Percentiles rank a stretch among this genome's conserved stretches.
These are phyloP conservation scores for Cordyceps javanica DNA, from an alignment of 2,329 filamentous ascomycete species.

Conservation along the genomic window DNA sequence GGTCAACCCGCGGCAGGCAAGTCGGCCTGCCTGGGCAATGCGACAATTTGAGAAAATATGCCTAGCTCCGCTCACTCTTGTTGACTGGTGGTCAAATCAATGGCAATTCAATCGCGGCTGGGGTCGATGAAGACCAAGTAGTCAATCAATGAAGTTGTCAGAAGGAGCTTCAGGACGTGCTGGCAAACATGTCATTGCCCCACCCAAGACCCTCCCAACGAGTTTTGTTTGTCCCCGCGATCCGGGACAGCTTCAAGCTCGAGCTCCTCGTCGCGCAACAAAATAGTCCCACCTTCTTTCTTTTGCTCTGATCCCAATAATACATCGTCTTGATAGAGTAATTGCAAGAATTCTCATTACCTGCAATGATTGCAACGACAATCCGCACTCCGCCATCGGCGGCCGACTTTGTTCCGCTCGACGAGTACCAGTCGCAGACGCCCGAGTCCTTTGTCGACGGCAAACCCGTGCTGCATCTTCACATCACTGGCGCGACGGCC, in stretches of 20 bases:
- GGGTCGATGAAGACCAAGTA: background rate
- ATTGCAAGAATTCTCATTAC: no score
- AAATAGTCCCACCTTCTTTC: background rate
- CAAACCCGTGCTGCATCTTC: constrained; percentile 65
- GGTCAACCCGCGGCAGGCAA: background rate
- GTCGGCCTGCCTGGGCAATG: background rate
- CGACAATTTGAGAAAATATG: no score
- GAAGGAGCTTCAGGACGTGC: background rate
- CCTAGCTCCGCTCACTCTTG: no score
- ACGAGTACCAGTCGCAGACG: constrained; percentile 66
- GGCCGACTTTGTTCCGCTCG: constrained; percentile 56
- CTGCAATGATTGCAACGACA: constrained; percentile 42
- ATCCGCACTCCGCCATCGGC: constrained; percentile 51
- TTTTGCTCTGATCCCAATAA: background rate
- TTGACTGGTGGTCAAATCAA: background rate
- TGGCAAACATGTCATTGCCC: constrained; percentile 9
- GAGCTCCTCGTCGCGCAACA: background rate
- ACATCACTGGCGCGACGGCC: constrained; percentile 50
- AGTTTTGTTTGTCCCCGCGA: background rate
- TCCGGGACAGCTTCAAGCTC: background rate
- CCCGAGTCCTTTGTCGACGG: constrained; percentile 65
- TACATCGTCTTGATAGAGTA: background rate
- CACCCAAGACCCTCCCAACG: background rate
- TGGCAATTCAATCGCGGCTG: background rate
- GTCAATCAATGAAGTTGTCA: background rate